Conservation (phyloP, 176 grass and related monocot species). For the Tuctoria greenei region DNA sequence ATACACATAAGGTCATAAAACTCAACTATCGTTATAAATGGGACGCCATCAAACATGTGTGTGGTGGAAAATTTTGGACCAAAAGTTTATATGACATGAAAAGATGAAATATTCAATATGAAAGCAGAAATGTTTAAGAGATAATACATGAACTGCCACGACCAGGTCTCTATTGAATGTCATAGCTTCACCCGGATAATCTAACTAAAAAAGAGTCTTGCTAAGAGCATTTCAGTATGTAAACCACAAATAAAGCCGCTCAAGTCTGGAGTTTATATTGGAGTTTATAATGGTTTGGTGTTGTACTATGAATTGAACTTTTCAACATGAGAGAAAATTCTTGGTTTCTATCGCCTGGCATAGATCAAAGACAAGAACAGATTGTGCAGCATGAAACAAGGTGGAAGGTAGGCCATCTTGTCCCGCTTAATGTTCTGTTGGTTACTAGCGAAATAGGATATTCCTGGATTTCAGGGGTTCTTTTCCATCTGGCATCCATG, state of each 20-base stretch:
- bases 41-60: background rate
- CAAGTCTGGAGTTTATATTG: constrained; percentile 25
- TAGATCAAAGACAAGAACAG: constrained; percentile 29
- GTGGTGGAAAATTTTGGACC: background rate
- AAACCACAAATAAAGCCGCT: constrained; percentile 21
- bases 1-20: background rate
- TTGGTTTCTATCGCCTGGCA: constrained; percentile 45
- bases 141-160: no score
- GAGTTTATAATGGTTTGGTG: constrained; percentile 23
- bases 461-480: constrained; percentile 14
- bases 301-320: constrained; percentile 9
- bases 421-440: background rate
- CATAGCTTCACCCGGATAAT: background rate
- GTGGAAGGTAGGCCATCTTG: background rate
- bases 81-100: background rate
- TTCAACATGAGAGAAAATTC: constrained; percentile 8
- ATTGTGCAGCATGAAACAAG: constrained; percentile 7
- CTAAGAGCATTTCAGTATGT: constrained; percentile 28
- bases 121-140: no score
- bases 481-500: constrained; percentile 10
- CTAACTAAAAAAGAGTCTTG: background rate
- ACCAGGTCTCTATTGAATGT: background rate
- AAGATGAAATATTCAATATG: no score
- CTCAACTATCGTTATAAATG: background rate
- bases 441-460: constrained; percentile 15